Percentiles rank a stretch among this genome's conserved stretches.
Conservation (phyloP, 2,329 filamentous ascomycete species). For the Dothiorella sarmentorum region DNA sequence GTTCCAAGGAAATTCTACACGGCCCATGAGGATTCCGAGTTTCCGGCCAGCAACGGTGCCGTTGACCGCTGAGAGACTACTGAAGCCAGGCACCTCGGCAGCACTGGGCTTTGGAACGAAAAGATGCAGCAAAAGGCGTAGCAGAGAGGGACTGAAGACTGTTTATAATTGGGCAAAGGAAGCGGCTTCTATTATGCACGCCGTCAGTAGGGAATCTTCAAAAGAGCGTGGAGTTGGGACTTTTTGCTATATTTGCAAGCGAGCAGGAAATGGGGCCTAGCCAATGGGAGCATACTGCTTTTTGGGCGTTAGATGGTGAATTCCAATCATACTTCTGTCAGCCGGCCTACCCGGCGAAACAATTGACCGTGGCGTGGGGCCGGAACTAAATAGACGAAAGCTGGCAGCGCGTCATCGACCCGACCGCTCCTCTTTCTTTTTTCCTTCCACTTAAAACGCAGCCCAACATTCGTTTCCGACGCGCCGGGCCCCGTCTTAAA, state of each 20-base stretch:
- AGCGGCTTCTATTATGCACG: background rate
- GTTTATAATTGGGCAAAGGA: background rate
- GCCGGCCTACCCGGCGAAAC: background rate
- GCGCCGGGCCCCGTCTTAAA: background rate
- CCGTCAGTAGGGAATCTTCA: background rate
- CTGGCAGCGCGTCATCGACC: conserved; percentile 6
- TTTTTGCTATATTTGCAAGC: background rate
- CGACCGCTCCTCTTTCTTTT: background rate
- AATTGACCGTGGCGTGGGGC: conserved; percentile 1
- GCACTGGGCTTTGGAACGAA: background rate
- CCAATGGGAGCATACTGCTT: conserved; percentile 4
- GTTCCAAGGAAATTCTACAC: conserved; percentile 10
- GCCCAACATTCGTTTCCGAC: background rate
- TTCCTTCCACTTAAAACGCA: background rate
- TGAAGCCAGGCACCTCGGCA: background rate
- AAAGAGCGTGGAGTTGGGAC: background rate
- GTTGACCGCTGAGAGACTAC: background rate
- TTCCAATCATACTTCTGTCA: no score
- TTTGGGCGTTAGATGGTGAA: no score
- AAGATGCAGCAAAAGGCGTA: no score
- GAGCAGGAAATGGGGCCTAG: background rate
- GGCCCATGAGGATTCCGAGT: background rate
- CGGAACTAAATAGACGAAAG: background rate
- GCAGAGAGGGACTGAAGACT: no score
- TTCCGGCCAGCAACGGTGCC: background rate